These are phyloP conservation scores for Lactifluus rugatus DNA, from an alignment of 768 basidiomycete species.

Conservation along the genomic window DNA sequence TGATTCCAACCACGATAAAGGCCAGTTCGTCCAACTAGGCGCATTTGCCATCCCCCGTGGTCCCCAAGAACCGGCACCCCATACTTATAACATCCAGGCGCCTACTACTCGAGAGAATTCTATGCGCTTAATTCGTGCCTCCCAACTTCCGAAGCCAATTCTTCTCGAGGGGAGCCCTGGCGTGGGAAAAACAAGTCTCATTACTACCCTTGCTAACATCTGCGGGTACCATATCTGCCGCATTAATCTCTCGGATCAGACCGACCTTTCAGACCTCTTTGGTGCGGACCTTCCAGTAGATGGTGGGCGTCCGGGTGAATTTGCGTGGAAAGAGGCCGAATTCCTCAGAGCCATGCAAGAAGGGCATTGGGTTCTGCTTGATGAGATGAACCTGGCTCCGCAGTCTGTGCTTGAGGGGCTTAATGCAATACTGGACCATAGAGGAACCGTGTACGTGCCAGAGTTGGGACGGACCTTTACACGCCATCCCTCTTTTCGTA, in stretches of 20 bases:
- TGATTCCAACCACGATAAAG: conserved; percentile 28
- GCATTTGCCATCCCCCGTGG: conserved; percentile 66
- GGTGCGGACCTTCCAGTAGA: conserved; percentile 95
- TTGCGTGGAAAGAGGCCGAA: conserved; percentile 95
- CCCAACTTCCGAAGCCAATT: conserved; percentile 84
- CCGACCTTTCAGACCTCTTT: conserved; percentile 91
- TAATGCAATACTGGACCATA: conserved; percentile 92
- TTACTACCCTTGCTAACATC: conserved; percentile 76
- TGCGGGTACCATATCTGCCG: conserved; percentile 74
- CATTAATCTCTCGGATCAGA: conserved; percentile 97
- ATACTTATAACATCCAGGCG: conserved; percentile 70
- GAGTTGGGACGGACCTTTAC: conserved; percentile 85
- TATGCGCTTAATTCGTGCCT: conserved; percentile 80
- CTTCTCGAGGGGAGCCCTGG: conserved; percentile 96
- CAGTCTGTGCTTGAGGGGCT: conserved; percentile 95
- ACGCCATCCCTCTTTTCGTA: conserved; percentile 87
- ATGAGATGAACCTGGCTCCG: conserved; percentile 98
- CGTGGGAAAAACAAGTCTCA: conserved; percentile 92
- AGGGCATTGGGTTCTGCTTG: conserved; percentile 96
- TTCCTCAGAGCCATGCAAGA: conserved; percentile 88
- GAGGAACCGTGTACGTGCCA: conserved; percentile 90
- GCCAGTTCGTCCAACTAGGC: conserved; percentile 48
- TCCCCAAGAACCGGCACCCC: conserved; percentile 26
- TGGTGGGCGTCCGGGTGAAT: conserved; percentile 83
- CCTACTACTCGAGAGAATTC: conserved; percentile 86